These are phyloP conservation scores for Apiotrichum domesticum DNA, from an alignment of 1,284 basidiomycete genomes.

Conservation along the genomic window DNA sequence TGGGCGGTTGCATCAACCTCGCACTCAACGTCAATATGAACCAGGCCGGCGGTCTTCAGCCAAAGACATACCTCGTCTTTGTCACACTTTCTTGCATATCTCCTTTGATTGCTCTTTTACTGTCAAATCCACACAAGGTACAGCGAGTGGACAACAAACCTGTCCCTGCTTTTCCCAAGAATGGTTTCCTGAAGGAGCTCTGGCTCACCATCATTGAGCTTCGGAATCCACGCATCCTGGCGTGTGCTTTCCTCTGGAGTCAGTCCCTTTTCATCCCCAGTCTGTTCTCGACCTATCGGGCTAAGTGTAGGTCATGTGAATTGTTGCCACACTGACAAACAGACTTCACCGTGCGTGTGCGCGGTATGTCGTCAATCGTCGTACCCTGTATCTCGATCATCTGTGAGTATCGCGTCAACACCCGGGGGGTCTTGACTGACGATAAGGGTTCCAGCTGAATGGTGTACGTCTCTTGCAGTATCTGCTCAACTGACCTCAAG, in stretches of 20 bases:
- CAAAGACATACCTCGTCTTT: constrained; percentile 45
- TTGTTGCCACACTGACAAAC: not conserved
- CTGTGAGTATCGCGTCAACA: not conserved
- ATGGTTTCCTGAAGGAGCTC: constrained; percentile 26
- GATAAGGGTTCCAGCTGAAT: constrained; percentile 30
- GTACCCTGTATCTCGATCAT: constrained; percentile 33
- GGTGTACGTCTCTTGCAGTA: constrained; percentile 17
- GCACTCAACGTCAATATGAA: constrained; percentile 37
- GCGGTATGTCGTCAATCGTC: constrained; percentile 44
- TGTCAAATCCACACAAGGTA: constrained; percentile 40
- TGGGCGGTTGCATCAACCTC: constrained; percentile 44
- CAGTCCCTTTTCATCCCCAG: constrained; percentile 29
- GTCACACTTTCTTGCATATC: constrained; percentile 42
- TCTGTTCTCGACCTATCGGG: constrained; percentile 33
- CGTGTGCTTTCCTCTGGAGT: constrained; percentile 18
- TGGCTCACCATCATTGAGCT: constrained; percentile 28
- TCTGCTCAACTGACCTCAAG: not conserved
- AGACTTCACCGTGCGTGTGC: constrained; percentile 32
- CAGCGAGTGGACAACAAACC: constrained; percentile 40
- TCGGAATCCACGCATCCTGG: constrained; percentile 16
- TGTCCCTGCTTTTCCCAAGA: constrained; percentile 24
- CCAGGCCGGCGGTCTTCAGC: constrained; percentile 33
- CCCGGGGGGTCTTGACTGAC: not conserved
- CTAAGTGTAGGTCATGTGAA: constrained; percentile 1
- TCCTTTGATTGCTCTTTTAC: constrained; percentile 36